A percentile compares a stretch with the other conserved stretches of the same genome.
Conservation (phyloP, 1,284 basidiomycete genomes). For the Paramarasmius palmivorus region DNA sequence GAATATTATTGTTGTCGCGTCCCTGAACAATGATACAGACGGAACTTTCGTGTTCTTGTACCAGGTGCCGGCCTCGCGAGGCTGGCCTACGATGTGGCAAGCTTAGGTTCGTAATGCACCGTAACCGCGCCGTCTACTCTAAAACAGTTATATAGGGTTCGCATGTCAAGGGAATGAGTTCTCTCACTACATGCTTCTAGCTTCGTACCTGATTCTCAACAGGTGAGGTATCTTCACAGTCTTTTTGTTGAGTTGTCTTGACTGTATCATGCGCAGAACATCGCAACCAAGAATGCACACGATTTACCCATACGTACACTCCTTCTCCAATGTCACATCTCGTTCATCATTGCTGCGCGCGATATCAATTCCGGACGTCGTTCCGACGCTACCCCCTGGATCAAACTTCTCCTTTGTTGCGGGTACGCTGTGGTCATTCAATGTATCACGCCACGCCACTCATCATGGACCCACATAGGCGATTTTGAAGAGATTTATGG, state of each 20-base stretch:
- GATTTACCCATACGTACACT: conserved; percentile 88
- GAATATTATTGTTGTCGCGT: not conserved
- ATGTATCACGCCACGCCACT: not conserved
- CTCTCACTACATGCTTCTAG: conserved; percentile 89
- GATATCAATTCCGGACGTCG: conserved; percentile 80
- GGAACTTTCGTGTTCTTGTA: conserved; percentile 73
- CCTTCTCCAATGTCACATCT: conserved; percentile 81
- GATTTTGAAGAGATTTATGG: conserved; percentile 95
- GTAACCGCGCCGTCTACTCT: not conserved
- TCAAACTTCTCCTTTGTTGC: conserved; percentile 84
- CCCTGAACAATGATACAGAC: conserved; percentile 32
- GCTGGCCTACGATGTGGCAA: conserved; percentile 84
- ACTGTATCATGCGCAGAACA: conserved; percentile 48
- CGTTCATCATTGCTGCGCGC: conserved; percentile 62
- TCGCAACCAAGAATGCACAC: conserved; percentile 64
- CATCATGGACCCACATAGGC: conserved; percentile 40
- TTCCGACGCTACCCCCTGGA: conserved; percentile 69
- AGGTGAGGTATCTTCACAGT: conserved; percentile 41
- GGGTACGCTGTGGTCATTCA: conserved; percentile 40
- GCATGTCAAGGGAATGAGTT: conserved; percentile 92
- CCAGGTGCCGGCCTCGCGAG: conserved; percentile 88
- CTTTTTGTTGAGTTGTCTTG: conserved; percentile 5
- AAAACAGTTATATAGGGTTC: conserved; percentile 56
- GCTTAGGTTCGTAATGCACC: not conserved
- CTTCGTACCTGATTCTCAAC: conserved; percentile 83